phyloP scores from a whole-genome alignment of 352 stramenopile species.

The Plasmopara halstedii region DNA sequence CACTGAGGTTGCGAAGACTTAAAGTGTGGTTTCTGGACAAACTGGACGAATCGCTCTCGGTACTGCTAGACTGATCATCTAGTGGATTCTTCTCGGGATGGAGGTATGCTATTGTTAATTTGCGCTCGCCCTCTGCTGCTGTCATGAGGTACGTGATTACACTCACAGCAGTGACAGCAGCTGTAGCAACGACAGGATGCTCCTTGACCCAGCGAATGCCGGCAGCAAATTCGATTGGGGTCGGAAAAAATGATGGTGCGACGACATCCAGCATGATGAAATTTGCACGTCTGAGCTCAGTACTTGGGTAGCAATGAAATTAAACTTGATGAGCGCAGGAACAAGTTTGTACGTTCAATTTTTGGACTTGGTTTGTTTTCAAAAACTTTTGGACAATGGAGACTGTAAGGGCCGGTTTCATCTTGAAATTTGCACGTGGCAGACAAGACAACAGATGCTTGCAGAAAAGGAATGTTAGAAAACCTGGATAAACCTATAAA shows the following conservation, averaged over 20 bases:
- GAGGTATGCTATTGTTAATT: slow-evolving; percentile 7
- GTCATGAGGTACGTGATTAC: slow-evolving; percentile 57
- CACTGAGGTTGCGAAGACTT: slow-evolving; percentile 27
- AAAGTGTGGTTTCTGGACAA: slow-evolving; percentile 25
- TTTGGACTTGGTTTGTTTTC: no score
- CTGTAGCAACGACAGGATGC: slow-evolving; percentile 59
- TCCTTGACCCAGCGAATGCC: slow-evolving; percentile 65
- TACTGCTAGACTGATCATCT: slow-evolving; percentile 55
- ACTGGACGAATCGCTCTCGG: slow-evolving; percentile 56
- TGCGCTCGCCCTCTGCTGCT: slow-evolving; percentile 23
- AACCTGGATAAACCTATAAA: no score
- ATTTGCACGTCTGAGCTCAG: no score
- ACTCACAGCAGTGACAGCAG: slow-evolving; percentile 59
- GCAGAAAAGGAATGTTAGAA: no score
- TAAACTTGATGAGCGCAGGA: no score
- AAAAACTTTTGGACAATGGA: no score
- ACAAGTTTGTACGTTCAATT: no score
- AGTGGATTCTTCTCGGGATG: slow-evolving; percentile 4
- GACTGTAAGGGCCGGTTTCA: no score
- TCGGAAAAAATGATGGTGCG: slow-evolving; percentile 73
- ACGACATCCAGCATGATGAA: slow-evolving; percentile 55
- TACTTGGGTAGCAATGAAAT: no score
- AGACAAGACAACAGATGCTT: no score
- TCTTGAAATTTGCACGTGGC: no score
- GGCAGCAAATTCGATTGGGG: slow-evolving; percentile 65